These are phyloP conservation scores for Pugionium cornutum DNA, from an alignment of 345 rosid species.

Conservation along the genomic window DNA sequence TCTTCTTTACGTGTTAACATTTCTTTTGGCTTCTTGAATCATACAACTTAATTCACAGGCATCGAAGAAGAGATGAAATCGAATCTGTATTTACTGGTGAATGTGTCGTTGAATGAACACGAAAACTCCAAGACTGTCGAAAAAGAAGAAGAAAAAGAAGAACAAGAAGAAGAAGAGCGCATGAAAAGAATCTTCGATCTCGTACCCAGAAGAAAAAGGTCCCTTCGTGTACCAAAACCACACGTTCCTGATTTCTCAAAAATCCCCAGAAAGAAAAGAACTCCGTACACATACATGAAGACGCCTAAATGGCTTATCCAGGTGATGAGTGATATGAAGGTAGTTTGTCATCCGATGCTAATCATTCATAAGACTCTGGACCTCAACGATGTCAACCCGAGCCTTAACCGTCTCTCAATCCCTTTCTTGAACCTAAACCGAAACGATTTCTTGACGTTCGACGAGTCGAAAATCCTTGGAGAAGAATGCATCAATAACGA, in stretches of 20 bases:
- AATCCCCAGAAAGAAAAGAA: neutral
- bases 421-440: neutral
- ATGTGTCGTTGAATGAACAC: neutral
- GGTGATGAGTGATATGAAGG: constrained; percentile 7
- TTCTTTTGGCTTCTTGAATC: constrained; percentile 1
- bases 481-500: neutral
- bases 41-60: neutral
- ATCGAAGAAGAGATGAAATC: constrained; percentile 2
- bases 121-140: neutral
- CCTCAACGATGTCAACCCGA: constrained; percentile 9
- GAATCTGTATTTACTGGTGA: neutral
- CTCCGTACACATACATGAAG: neutral
- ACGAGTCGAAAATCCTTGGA: constrained; percentile 4
- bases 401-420: constrained; percentile 25
- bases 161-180: neutral
- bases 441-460: constrained; percentile 11
- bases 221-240: neutral
- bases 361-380: constrained; percentile 21
- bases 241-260: neutral
- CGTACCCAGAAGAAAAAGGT: constrained; percentile 22
- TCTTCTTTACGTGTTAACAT: neutral
- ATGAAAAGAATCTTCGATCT: constrained; percentile 12
- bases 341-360: neutral
- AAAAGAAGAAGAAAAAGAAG: neutral
- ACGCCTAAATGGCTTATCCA: constrained; percentile 15